Base-by-base conservation (phyloP, 2,329 filamentous ascomycete genomes). In the Kalmusia sp. region DNA sequence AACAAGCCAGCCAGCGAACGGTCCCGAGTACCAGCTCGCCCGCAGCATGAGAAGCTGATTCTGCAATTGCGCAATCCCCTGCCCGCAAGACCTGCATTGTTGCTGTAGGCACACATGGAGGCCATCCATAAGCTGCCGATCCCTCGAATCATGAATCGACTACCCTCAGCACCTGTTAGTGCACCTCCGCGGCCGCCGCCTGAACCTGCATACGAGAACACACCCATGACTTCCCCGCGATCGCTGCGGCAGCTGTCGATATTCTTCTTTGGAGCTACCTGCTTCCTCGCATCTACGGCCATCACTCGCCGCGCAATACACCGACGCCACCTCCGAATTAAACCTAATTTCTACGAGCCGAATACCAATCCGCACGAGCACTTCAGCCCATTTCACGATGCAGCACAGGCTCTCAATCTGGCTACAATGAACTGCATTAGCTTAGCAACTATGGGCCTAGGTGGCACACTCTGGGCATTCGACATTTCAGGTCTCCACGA, bases 391-490 rank as follows among this genome's bases (percentile, higher is more conserved):
- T 82, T 85, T 1, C 71, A 89, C 33, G 88, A 97, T 58, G 93
- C 93, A 1, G 76, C 89, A 28, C 90, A 96, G 74, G 93, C 93
- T 0, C 79, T 99, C 19, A 90, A 88, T 43, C 79, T 97, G 30
- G 95, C 93, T 0, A 96, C 93, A 0, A 82, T 97, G 63, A 96
- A 96, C 65, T 91, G 95, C 11, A 68, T 87, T 27, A 90, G 87
- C 63, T 84, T 95, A 44, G 87, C 83, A 1, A 86, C 96, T 72
- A 86, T 96, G 82, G 76, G 83, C 7, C 82, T 85, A 0, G 95
- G 93, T 3, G 92, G 89, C 0, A 73, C 87, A 9, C 80, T 91
- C 57, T 96, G 89, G 82, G 87, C 85, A 1, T 85, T 95, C 55
- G 89, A 97, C 71, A 84, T 98, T 30, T 76, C 74, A 24, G 76